phyloP scores from a whole-genome alignment of 495 filamentous ascomycete genomes.

The Hyaloscypha variabilis region DNA sequence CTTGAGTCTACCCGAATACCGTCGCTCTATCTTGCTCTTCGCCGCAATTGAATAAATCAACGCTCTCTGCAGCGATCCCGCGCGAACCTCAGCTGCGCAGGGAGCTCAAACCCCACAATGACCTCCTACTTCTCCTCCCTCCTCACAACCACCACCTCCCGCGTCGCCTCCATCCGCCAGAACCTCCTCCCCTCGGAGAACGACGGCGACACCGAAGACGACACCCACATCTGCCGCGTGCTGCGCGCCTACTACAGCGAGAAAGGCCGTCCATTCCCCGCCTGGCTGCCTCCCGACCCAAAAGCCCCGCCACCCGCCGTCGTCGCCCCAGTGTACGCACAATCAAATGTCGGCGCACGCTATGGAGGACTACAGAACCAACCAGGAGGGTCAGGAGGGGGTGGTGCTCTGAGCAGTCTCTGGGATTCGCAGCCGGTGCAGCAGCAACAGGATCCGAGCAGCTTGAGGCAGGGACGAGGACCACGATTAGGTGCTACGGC shows the following conservation, averaged over 20 bases:
- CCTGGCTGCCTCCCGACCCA: constrained; percentile 88
- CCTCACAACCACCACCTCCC: constrained; percentile 76
- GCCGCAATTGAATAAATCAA: not conserved
- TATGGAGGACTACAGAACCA: constrained; percentile 48
- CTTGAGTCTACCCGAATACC: not conserved
- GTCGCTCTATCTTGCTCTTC: not conserved
- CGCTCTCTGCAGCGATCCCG: not conserved
- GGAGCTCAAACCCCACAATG: constrained; percentile 50
- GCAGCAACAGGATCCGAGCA: constrained; percentile 45
- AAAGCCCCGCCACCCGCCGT: constrained; percentile 62
- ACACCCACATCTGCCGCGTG: constrained; percentile 92
- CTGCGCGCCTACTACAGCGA: constrained; percentile 95
- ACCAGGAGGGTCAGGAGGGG: constrained; percentile 34
- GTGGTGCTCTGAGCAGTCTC: constrained; percentile 67
- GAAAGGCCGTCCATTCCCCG: constrained; percentile 78
- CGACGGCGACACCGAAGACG: constrained; percentile 92
- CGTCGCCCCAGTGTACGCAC: constrained; percentile 53
- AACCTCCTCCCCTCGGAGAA: constrained; percentile 76
- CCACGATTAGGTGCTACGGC: constrained; percentile 25
- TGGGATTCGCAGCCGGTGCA: constrained; percentile 66
- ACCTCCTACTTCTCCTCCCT: constrained; percentile 79
- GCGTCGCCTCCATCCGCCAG: constrained; percentile 78
- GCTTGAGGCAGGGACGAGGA: constrained; percentile 54
- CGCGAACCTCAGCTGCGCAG: not conserved
- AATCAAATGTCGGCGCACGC: constrained; percentile 46